Base-by-base conservation (phyloP, 768 basidiomycete genomes). In the Cytidiella melzeri region DNA sequence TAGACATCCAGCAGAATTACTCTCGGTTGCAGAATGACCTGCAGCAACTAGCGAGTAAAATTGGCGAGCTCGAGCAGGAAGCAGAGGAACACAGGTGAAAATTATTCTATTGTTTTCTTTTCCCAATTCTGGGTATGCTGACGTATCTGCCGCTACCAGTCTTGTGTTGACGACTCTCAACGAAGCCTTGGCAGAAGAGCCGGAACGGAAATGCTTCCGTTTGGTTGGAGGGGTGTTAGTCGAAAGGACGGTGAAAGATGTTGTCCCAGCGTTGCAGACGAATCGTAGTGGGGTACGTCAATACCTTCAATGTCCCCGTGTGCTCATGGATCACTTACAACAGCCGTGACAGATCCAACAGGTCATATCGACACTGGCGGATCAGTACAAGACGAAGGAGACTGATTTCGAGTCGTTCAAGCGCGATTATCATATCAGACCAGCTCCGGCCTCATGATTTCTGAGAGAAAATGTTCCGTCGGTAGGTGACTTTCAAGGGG, bases 141-240 rank as follows among this genome's bases (percentile, higher is more conserved):
- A 28, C 24, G 23, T 12, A 43, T 18, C 24, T 12, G 15, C 26
- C 19, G 5, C n/a, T 13, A 5, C 1, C 55, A 97, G 94, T 37
- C 74, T 99, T 13, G 96, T 99, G 7, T 75, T 98, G 34, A 76
- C 78, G 3, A 97, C 96, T 1, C 69, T 99, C 28, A 79, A 85
- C 55, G 92, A 97, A 55, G 83, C 83, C 9, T 69, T 92, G 34
- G 73, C 72, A n/a, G 79, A 82, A 51, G 88, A 94, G 51, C 93
- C 95, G 15, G 77, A 83, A 67, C 83, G 96, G 50, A 93, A 92
- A 71, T 98, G 96, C 68, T 99, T 97, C 71, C 84, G 95, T 46
- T 75, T 98, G 57, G 87, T 99, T 55, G 96, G 96, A 4, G 95
- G 95, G 24, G 85, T 96, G 5, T 77, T 99, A 13, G 95, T 98